Base-by-base conservation (phyloP, 164 flowering plant genomes). In the Platanus orientalis region DNA sequence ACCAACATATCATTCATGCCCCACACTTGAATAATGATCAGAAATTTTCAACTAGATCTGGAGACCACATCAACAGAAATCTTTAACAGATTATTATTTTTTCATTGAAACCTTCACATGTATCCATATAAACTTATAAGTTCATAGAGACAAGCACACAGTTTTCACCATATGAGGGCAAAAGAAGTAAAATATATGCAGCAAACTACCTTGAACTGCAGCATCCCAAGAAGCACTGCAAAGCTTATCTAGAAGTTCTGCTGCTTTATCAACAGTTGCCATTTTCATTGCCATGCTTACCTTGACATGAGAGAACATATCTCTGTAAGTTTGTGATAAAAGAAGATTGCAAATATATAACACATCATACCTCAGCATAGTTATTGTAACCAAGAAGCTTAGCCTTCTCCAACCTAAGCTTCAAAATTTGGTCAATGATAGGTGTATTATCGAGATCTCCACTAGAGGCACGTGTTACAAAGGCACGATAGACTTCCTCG, bases 241-340 rank as follows among this genome's bases (percentile, higher is more conserved):
- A 66, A 91, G 86, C 79, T 85, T 94, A 72, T 89, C 96, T 42
- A 91, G 79, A n/a, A 91, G 96, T 62, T 89, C 96, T 76, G 79
- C 79, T 25, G 96, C 97, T 76, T 80, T 95, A 27, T 79, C 81
- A 74, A 95, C 90, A 34, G 92, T 92, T 19, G 97, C 97, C 99
- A 95, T 92, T 81, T 95, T 92, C 67, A 79, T 79, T 54, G 96
- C 97, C 97, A 95, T 92, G 86, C 99, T 95, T 58, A 95, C 96
- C 99, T 95, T 58, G 11, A 69, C 20, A 57, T 7, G 73, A 51
- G 23, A 60, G 68, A 55, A 57, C 7, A 58, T n/a, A 51, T 27
- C 23, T 67, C 32, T 63, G 58, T 58, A 28, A 69, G 59, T 51
- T 44, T 26, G 45, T 30, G 48, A 39, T 63, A 28, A 26, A 47